Evolutionary conservation across 352 stramenopile species (phyloP), one percentile per base, ranked within the genome.

Genomic region (Elongisporangium undulatum): DNA sequence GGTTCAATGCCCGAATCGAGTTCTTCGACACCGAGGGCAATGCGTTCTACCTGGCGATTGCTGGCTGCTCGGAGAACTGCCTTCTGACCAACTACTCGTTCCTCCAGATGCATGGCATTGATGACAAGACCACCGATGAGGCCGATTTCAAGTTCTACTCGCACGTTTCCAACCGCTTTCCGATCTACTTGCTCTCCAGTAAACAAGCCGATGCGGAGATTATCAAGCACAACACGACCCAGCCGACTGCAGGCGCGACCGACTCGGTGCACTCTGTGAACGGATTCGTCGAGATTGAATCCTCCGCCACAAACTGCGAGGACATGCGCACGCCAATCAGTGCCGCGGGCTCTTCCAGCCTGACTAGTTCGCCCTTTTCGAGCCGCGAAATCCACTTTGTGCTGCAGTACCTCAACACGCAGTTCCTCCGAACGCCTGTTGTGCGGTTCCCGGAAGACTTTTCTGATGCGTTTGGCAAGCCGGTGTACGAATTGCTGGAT

Each of bases 21-120:
- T 97, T 98, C 58, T 96, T 97, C 26, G 94, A 98, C 59, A 53
- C 71, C 0, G 91, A 98, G 20, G 90, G 92, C 20, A 94, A 93
- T 26, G 74, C 69, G 0, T 98, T 98, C 51, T 63, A 74, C 22
- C 62, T 98, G 1, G 75, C 85, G 1, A 72, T 98, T 21, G 77
- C 74, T 19, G 95, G 95, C 2, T 96, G 82, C 38, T 81, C 89
- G 0, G 95, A 98, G 55, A 97, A 97, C 63, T 98, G 89, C 58
- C 20, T 98, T 17, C 74, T 98, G 15, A 97, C 92, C 0, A 98
- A 90, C 56, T 92, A 89, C 58, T 64, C 61, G 4, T 98, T 98
- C 59, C 62, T 98, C 0, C 60, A 86, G 5, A 59, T 59, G 0
- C 64, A 94, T 19, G 51, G 55, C 1, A 51, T 74, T 8, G 53